A percentile compares a stretch with the other conserved stretches of the same genome.
These are phyloP conservation scores for Reutealis trisperma DNA, from an alignment of 345 rosid species.

Conservation along the genomic window DNA sequence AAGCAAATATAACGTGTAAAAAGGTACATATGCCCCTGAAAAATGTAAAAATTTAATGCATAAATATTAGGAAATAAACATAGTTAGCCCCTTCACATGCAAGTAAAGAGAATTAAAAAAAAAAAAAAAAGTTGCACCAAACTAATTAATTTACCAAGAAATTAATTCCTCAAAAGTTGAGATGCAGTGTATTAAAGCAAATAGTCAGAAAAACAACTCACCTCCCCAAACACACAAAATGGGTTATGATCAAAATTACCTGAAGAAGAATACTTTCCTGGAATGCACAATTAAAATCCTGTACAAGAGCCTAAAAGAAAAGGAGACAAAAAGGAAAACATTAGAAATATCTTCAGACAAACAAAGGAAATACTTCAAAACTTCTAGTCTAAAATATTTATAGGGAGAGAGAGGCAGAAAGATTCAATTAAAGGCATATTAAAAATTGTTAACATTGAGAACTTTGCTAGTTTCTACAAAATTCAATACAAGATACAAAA, in stretches of 20 bases:
- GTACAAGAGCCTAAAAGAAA: constrained; percentile 62
- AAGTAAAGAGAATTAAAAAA: neutral
- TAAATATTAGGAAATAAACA: constrained; percentile 1
- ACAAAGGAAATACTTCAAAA: neutral
- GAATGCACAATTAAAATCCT: constrained; percentile 95
- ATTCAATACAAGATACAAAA: neutral
- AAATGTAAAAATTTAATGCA: constrained; percentile 11
- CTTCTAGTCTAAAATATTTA: neutral
- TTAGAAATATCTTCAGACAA: neutral
- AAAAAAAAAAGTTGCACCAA: neutral
- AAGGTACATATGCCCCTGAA: constrained; percentile 98
- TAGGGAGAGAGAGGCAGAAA: neutral
- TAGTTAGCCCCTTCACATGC: neutral
- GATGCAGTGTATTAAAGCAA: constrained; percentile 5
- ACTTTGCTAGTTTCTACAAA: neutral
- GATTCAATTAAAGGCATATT: neutral
- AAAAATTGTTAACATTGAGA: neutral
- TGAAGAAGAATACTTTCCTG: constrained; percentile 95
- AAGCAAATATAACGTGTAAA: constrained; percentile 79
- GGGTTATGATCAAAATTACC: constrained; percentile 39
- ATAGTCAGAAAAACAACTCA: neutral
- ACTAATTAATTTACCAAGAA: constrained; percentile 6
- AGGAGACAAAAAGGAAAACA: constrained; percentile 11
- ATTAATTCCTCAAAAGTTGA: neutral
- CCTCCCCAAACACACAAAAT: neutral